These are phyloP conservation scores for Xylaria venustula DNA, from an alignment of 495 filamentous ascomycete genomes.

Conservation along the genomic window DNA sequence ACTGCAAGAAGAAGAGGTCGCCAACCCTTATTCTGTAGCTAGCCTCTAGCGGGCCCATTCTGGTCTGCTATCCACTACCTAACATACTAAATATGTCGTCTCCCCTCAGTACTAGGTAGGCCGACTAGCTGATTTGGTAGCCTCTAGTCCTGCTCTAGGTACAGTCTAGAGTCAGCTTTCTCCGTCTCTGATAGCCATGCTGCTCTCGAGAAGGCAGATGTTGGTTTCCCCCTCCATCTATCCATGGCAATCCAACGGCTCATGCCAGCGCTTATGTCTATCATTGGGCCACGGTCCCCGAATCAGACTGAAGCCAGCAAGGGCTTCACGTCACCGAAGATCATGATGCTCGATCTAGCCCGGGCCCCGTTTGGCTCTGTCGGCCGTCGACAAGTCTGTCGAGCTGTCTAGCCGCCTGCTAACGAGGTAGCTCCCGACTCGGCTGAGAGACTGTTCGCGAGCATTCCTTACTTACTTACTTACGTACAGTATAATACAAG, in stretches of 20 bases:
- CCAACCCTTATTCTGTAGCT: background rate
- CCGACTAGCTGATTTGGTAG: conserved; percentile 1
- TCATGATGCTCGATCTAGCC: background rate
- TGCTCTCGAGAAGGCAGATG: background rate
- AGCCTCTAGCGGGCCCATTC: conserved; percentile 2
- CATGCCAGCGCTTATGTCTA: background rate
- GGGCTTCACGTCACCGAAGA: background rate
- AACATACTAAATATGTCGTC: too few relatives aligned
- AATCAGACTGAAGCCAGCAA: background rate
- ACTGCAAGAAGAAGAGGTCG: too few relatives aligned
- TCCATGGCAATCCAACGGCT: background rate
- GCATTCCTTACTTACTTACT: too few relatives aligned
- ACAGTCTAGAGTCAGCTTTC: conserved; percentile 4
- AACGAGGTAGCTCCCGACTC: too few relatives aligned
- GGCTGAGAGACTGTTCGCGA: too few relatives aligned
- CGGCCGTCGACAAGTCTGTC: too few relatives aligned
- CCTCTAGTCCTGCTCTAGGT: too few relatives aligned
- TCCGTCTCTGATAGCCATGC: too few relatives aligned
- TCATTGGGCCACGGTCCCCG: background rate
- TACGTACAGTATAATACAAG: too few relatives aligned
- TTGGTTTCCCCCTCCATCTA: background rate
- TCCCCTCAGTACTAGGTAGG: background rate
- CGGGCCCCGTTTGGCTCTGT: too few relatives aligned
- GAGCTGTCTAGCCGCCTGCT: too few relatives aligned
- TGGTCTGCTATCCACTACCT: too few relatives aligned